Percentiles rank a stretch among this genome's conserved stretches.
These are phyloP conservation scores for Podochytrium sp. DNA, from an alignment of 192 early-diverging fungal species.

Conservation along the genomic window DNA sequence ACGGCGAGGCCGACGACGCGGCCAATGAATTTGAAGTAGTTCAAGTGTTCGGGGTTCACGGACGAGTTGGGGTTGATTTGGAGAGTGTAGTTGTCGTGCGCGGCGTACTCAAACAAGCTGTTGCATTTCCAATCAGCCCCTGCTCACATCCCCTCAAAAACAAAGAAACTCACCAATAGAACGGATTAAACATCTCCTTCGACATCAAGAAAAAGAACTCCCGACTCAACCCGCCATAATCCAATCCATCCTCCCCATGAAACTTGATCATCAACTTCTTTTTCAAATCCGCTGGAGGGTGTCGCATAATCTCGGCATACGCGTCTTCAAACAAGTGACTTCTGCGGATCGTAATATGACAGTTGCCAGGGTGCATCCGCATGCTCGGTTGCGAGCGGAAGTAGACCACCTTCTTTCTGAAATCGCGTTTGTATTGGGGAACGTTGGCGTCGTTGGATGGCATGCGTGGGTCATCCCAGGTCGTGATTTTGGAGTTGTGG, in stretches of 20 bases:
- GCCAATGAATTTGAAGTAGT: slow-evolving; percentile 98
- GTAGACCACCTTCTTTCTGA: slow-evolving; percentile 95
- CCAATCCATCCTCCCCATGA: slow-evolving; percentile 96
- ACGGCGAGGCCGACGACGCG: slow-evolving; percentile 94
- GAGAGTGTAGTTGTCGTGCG: slow-evolving; percentile 97
- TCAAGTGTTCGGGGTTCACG: slow-evolving; percentile 96
- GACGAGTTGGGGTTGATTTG: slow-evolving; percentile 96
- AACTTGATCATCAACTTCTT: slow-evolving; percentile 99
- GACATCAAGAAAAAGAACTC: slow-evolving; percentile 98
- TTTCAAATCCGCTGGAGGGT: slow-evolving; percentile 86
- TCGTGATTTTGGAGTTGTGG: slow-evolving; percentile 97
- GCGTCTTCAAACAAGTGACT: slow-evolving; percentile 93
- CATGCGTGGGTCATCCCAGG: slow-evolving; percentile 87
- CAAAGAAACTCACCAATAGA: slow-evolving; percentile 43
- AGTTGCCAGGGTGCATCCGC: slow-evolving; percentile 82
- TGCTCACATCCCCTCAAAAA: neutral
- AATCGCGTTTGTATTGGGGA: slow-evolving; percentile 99
- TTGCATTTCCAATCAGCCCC: too few relatives aligned
- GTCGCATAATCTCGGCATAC: slow-evolving; percentile 95
- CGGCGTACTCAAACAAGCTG: slow-evolving; percentile 96
- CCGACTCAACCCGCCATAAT: slow-evolving; percentile 96
- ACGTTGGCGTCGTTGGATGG: slow-evolving; percentile 75
- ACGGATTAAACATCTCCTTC: slow-evolving; percentile 99
- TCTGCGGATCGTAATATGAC: slow-evolving; percentile 90
- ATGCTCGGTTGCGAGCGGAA: slow-evolving; percentile 92